Conservation (phyloP, 176 grass and related monocot species). For the Lolium perenne region DNA sequence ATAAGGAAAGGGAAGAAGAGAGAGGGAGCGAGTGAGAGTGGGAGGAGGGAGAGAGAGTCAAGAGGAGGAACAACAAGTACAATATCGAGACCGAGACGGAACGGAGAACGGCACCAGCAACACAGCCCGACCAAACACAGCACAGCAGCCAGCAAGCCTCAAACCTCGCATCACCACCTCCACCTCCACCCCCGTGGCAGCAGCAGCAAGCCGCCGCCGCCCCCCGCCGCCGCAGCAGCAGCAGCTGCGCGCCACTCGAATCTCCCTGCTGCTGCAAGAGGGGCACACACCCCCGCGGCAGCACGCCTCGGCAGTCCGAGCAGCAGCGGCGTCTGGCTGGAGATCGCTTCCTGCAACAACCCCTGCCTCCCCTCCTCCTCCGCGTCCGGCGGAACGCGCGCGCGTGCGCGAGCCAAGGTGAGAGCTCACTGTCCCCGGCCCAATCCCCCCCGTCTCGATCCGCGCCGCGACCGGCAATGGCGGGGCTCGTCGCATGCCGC, state of each 20-base stretch:
- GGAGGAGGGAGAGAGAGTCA: conserved; percentile 8
- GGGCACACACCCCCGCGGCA: conserved; percentile 7
- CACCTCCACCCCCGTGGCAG: conserved; percentile 22
- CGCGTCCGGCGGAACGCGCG: not conserved
- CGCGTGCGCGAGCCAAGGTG: conserved; percentile 38
- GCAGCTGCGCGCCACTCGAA: not conserved
- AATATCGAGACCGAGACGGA: conserved; percentile 47
- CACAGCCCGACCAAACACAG: conserved; percentile 43
- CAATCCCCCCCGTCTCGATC: conserved; percentile 39
- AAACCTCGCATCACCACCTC: conserved; percentile 27
- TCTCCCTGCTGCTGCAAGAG: not conserved
- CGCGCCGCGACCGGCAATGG: conserved; percentile 41
- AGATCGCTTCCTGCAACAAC: conserved; percentile 39
- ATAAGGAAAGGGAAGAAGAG: not conserved
- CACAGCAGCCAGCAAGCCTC: conserved; percentile 43
- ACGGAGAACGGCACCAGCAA: conserved; percentile 40
- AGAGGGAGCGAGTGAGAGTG: not conserved
- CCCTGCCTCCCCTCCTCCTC: not conserved
- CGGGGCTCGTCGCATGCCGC: not conserved
- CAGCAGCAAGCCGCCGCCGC: conserved; percentile 21
- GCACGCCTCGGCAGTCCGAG: not conserved
- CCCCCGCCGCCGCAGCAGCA: not conserved
- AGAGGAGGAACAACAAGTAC: not conserved
- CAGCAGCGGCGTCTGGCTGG: conserved; percentile 24
- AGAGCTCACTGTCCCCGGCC: conserved; percentile 35